Evolutionary conservation across 345 rosid species (phyloP), one percentile per base, ranked within the genome.

Genomic region (Ceriops zippeliana): DNA sequence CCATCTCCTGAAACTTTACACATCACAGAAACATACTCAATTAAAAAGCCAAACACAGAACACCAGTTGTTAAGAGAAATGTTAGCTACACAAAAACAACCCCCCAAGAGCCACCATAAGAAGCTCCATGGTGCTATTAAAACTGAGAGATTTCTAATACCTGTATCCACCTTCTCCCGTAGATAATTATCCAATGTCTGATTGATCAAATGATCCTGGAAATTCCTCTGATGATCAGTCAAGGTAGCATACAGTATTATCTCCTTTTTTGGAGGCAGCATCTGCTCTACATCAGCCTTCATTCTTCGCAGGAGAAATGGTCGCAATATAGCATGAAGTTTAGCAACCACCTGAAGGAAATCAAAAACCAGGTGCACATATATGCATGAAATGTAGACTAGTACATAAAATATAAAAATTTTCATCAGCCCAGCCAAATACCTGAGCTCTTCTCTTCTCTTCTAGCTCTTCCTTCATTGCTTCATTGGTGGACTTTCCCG

Each of bases 271-370:
- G 87, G 84, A 37, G 97, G 99, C 57, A 95, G 99, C 78, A 72
- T 78, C 79, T 73, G 87, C 82, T 95, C 99, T 51, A 95, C 99
- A 63, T 95, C 99, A 83, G 87, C 61, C 70, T 95, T 95, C 96
- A 95, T 77, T 78, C 99, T 83, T 62, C 98, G 87, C 53, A 95
- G 93, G 76, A 95, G 92, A 82, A 95, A 95, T 10, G 99, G 99
- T 17, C 96, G 96, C 72, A 95, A 77, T 67, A 95, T 95, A 65
- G 83, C 86, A 82, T 95, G 99, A 58, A 95, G 97, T 80, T 95
- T 95, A 13, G 89, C 86, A 32, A 95, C 93, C 71, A 91, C 90
- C 99, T 95, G 82, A 51, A 74, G 26, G 58, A 67, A 64, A 83
- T 51, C 6, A 46, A 56, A 78, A 56, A 69, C 67, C 10, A 66